Evolutionary conservation across 306 rosid species (phyloP).

Genomic region (Vigna trinervia): DNA sequence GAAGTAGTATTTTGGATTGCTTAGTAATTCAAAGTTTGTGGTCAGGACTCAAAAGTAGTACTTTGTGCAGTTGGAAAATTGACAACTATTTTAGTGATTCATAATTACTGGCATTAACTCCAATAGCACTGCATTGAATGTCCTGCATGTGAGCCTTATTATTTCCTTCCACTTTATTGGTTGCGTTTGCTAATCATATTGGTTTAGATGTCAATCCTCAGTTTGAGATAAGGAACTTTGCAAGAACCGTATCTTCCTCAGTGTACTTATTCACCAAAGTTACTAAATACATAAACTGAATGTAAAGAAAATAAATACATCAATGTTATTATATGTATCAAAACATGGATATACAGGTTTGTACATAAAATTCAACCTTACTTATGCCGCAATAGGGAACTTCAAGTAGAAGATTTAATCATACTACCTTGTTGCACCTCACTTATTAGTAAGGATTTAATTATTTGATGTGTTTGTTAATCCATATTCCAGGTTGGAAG

Average conservation of each 20-base stretch:
- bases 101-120: conserved; percentile 26
- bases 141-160: conserved; percentile 35
- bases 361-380: background rate
- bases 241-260: too few relatives aligned
- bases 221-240: too few relatives aligned
- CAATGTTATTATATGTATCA: background rate
- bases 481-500: background rate
- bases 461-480: background rate
- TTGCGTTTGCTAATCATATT: background rate
- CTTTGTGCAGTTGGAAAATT: conserved; percentile 12
- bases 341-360: background rate
- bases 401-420: background rate
- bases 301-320: background rate
- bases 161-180: background rate
- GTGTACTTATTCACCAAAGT: too few relatives aligned
- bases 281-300: background rate
- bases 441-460: background rate
- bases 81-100: conserved; percentile 36
- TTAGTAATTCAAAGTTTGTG: conserved; percentile 11
- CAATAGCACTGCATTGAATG: conserved; percentile 8
- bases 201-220: background rate
- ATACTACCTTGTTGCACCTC: background rate
- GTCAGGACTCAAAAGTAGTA: background rate
- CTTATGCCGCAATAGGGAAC: background rate
- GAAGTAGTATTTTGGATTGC: background rate